A percentile compares a stretch with the other conserved stretches of the same genome.
These are phyloP conservation scores for Monotropa hypopitys DNA, from an alignment of 179 eudicot genomes.

Conservation along the genomic window DNA sequence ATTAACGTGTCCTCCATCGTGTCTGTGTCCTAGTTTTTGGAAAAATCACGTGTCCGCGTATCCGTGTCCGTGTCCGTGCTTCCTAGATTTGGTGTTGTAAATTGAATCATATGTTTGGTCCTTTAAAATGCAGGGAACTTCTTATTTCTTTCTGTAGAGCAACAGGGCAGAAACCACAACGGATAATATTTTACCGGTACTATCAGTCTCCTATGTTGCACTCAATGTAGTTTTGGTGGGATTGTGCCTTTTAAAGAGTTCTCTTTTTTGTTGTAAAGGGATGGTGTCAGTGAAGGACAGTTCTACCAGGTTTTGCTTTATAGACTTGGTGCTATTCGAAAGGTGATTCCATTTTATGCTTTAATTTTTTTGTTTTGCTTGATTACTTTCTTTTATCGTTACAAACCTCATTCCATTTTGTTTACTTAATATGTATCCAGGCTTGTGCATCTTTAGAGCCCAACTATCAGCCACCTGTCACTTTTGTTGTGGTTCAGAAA, in stretches of 20 bases:
- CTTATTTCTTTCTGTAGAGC: constrained; percentile 71
- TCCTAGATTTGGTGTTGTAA: neutral
- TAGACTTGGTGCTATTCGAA: constrained; percentile 81
- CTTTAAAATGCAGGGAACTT: constrained; percentile 55
- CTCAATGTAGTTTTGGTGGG: neutral
- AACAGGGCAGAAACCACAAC: constrained; percentile 74
- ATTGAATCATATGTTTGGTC: neutral
- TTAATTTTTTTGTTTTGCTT: neutral
- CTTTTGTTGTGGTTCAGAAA: constrained; percentile 88
- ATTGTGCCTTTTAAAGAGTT: neutral
- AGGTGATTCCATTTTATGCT: no score
- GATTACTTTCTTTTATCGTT: no score
- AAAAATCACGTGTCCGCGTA: no score
- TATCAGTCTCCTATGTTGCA: neutral
- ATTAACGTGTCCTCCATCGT: no score
- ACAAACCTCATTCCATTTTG: no score
- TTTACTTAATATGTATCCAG: no score
- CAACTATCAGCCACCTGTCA: constrained; percentile 82
- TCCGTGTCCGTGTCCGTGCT: no score
- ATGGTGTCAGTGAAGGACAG: constrained; percentile 93
- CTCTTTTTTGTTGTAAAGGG: constrained; percentile 29
- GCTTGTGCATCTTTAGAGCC: constrained; percentile 90
- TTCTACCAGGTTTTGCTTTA: constrained; percentile 74
- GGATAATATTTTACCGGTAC: constrained; percentile 90
- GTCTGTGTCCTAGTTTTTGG: no score